Evolutionary conservation across 2,329 filamentous ascomycete species (phyloP), one percentile per base, ranked within the genome.

Genomic region (Cytospora leucostoma): DNA sequence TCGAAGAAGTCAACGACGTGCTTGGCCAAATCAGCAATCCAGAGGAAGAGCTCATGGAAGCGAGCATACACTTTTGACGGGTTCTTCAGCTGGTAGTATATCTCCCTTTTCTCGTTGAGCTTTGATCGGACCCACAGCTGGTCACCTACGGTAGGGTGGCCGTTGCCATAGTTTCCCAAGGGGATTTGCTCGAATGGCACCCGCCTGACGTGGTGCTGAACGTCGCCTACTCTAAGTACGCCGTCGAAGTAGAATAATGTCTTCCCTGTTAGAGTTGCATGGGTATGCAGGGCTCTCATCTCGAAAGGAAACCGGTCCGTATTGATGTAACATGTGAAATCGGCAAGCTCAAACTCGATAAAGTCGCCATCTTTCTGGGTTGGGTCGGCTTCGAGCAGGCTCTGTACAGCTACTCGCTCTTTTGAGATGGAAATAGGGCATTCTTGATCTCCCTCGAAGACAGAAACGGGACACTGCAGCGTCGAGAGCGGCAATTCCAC

Each of bases 1-100:
- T 74, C 72, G 55, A 90, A 77, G 67, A 83, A 95, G 66, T 93
- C 88, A 1, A 93, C 79, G 32, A 90, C 82, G 68, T 92, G 86
- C 70, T 93, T 94, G 0, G 84, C 80, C 0, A 95, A 76, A 59
- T 89, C 82, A 0, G 86, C 88, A 1, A 93, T 74, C 90, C 90
- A 95, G 0, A 87, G 64, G 65, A 92, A 94, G 0, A 84, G 80
- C 0, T 75, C 56, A 64, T 88, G 83, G 68, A 88, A 93, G 2
- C 85, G 76, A 12, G 65, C 66, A 69, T 95, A 96, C 44, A 87
- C 85, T 0, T 66, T 34, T 0, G 85, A 78, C 0, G 91, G 88
- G 0, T 59, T 72, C 2, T 72, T 71, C 0, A 96, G 73, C 11
- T 80, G 80, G 70, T 93, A 95, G 78, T 88, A 94, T 0, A 91